Evolutionary conservation across 225 moss, liverwort and hornwort genomes (phyloP).

Genomic region (Bryoerythrophyllum caledonicum): DNA sequence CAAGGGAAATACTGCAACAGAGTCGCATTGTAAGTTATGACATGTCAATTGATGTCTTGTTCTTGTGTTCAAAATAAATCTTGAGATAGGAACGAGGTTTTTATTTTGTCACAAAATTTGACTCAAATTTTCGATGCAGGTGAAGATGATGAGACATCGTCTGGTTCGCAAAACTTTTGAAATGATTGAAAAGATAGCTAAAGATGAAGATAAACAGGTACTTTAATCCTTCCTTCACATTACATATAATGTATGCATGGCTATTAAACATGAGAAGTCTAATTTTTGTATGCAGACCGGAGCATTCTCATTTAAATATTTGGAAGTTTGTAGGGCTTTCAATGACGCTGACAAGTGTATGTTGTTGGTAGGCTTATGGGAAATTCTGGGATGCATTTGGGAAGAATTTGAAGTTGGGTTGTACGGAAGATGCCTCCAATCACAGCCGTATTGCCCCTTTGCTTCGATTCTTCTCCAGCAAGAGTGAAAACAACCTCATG

Average conservation of each 20-base stretch:
- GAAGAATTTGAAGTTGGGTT: constrained; percentile 85
- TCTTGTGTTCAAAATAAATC: too few species aligned
- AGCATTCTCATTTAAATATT: too few species aligned
- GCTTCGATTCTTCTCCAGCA: constrained; percentile 80
- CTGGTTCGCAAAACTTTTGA: too few species aligned
- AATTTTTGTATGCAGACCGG: constrained; percentile 4
- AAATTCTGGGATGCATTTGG: constrained; percentile 90
- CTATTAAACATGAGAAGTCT: too few species aligned
- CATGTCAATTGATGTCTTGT: not conserved
- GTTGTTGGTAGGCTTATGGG: constrained; percentile 66
- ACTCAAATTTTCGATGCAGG: constrained; percentile 39
- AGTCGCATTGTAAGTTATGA: constrained; percentile 52
- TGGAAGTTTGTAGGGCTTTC: too few species aligned
- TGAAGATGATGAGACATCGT: constrained; percentile 58
- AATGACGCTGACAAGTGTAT: constrained; percentile 1
- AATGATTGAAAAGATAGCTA: constrained; percentile 53
- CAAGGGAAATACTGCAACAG: constrained; percentile 59
- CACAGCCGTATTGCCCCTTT: constrained; percentile 84
- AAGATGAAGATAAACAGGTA: constrained; percentile 51
- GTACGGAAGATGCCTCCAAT: constrained; percentile 76
- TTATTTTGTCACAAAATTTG: not conserved
- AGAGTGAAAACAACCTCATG: constrained; percentile 56
- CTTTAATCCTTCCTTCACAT: constrained; percentile 3
- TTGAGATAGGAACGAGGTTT: too few species aligned
- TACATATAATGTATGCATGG: not conserved